Percentiles rank a stretch among this genome's conserved stretches.
Conservation (phyloP, 208 protist genomes). For the Lotmaria passim region DNA sequence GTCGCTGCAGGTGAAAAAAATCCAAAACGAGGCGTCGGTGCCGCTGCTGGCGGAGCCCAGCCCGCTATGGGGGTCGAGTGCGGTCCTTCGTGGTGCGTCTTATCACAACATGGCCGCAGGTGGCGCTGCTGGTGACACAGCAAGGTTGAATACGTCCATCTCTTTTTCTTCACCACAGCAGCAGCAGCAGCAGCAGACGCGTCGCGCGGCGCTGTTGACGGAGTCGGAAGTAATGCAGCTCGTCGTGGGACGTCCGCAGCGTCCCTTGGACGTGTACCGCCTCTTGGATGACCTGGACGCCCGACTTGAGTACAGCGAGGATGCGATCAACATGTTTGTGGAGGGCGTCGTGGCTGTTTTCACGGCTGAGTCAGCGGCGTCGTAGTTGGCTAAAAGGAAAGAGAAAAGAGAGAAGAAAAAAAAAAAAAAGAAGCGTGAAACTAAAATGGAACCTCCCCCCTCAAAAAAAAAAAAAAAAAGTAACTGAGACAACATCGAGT, state of each 20-base stretch:
- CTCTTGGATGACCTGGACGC: conserved; percentile 64
- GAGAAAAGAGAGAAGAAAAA: no score
- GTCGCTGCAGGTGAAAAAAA: neutral
- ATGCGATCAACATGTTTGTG: conserved; percentile 46
- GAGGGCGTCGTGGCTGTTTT: conserved; percentile 44
- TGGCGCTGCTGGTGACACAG: neutral
- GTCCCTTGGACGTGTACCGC: conserved; percentile 62
- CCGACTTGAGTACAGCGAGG: conserved; percentile 47
- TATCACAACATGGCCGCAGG: neutral
- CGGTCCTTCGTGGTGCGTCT: neutral
- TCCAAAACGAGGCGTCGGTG: conserved; percentile 4
- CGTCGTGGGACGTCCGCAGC: conserved; percentile 56
- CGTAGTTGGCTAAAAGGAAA: no score
- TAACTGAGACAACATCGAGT: no score
- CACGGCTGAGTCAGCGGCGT: neutral
- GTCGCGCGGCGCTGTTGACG: conserved; percentile 37
- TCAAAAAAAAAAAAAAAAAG: no score
- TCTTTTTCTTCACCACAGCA: neutral
- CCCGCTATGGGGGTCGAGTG: conserved; percentile 19
- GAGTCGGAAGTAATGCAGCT: conserved; percentile 63
- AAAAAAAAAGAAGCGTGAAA: no score
- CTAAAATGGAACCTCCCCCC: no score
- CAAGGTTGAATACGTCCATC: no score
- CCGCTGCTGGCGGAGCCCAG: conserved; percentile 34
- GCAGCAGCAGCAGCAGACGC: conserved; percentile 10